Evolutionary conservation across 2,329 filamentous ascomycete species (phyloP), one percentile per base, ranked within the genome.

Genomic region (Cylindrodendrum hubeiense): DNA sequence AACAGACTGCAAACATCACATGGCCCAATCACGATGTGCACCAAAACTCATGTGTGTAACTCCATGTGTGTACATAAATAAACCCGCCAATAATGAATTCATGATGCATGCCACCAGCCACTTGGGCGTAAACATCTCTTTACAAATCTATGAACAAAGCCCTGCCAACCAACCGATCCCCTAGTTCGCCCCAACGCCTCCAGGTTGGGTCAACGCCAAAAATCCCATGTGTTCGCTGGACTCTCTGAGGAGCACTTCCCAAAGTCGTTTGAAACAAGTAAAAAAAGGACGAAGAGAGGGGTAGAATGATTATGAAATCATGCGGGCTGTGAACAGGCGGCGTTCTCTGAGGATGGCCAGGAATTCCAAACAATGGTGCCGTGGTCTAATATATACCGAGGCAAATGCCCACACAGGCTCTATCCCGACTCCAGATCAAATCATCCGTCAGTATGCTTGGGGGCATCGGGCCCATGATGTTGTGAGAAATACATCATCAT

Each of bases 131-230:
- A 71, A 67, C 67, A 72, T 70, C 52, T 57, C 68, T 59, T 71
- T 62, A 69, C 69, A 71, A 67, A 64, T 74, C 71, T 74, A 74
- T 74, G 56, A 64, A 62, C 57, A 63, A 59, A 64, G 34, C 56
- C 59, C 53, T 60, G 58, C 66, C 60, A 63, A 46, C 60, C 64
- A 68, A 44, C 59, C 50, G 60, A 63, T 46, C 60, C 54, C 65
- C 59, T 66, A 59, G 52, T 69, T 61, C 71, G 47, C 67, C 60
- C 66, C 60, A 68, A 74, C 63, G 63, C 71, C 66, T 71, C 47
- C 53, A 53, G 55, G 46, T 66, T 47, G 50, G 66, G 58, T 55
- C 51, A 73, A 72, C 69, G 66, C 69, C 68, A 58, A 62, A 33
- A 59, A 50, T 46, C 63, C 53, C 59, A 57, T 66, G 30, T 63